Percentiles rank a stretch among this genome's conserved stretches.
Evolutionary conservation across 2,329 filamentous ascomycete species (phyloP).

Genomic region (Fonsecaea monophora): DNA sequence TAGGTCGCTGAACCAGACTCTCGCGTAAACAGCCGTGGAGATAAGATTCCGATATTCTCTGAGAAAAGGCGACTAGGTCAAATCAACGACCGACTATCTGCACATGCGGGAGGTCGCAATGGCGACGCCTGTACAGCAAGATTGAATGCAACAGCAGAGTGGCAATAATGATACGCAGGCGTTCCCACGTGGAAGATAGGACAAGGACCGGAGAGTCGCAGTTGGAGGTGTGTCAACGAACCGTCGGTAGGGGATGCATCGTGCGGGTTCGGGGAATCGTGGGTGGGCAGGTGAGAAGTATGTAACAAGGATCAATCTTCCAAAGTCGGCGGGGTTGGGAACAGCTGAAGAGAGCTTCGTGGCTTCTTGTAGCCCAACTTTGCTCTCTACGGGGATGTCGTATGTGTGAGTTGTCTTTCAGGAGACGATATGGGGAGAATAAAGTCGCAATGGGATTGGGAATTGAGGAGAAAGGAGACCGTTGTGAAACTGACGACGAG

Average conservation of each 20-base stretch:
- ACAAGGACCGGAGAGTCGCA: constrained; percentile 4
- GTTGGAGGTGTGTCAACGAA: constrained; percentile 9
- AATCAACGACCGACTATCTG: neutral
- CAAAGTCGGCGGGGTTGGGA: neutral
- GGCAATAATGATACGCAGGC: constrained; percentile 7
- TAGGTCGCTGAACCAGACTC: neutral
- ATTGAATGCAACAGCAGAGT: neutral
- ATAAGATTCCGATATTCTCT: neutral
- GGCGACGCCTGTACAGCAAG: neutral
- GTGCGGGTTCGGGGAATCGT: constrained; percentile 9
- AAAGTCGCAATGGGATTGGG: neutral
- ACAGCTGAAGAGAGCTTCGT: neutral
- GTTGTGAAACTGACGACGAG: constrained; percentile 22
- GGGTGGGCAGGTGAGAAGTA: neutral
- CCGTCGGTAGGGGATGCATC: constrained; percentile 10
- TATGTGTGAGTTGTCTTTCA: constrained; percentile 4
- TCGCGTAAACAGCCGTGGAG: neutral
- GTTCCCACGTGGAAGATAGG: neutral
- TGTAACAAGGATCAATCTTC: neutral
- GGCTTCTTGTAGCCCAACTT: neutral
- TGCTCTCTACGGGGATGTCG: neutral
- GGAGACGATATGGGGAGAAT: constrained; percentile 1
- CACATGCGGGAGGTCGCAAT: neutral
- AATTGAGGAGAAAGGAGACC: constrained; percentile 9
- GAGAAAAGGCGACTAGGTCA: neutral